phyloP scores from a whole-genome alignment of 768 basidiomycete species.

The Trametes cinnabarina region DNA sequence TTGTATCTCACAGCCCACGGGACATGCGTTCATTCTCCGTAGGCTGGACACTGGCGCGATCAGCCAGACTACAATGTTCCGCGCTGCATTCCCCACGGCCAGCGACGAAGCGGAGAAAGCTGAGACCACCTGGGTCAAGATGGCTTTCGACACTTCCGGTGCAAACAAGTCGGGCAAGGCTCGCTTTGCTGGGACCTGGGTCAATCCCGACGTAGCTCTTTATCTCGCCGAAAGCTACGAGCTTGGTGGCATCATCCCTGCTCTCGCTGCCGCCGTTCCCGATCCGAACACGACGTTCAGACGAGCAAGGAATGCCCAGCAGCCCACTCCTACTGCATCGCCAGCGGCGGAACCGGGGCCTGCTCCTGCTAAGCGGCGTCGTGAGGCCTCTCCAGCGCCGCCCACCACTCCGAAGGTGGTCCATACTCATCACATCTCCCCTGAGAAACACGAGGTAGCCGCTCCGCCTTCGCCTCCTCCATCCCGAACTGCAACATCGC shows the following conservation, averaged over 20 bases:
- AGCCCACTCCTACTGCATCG: slow-evolving; percentile 32
- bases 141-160: slow-evolving; percentile 68
- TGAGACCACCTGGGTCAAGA: slow-evolving; percentile 83
- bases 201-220: slow-evolving; percentile 61
- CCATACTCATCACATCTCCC: slow-evolving; percentile 13
- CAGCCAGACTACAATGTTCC: slow-evolving; percentile 94
- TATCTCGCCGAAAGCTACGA: slow-evolving; percentile 67
- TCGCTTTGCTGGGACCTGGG: slow-evolving; percentile 91
- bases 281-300: slow-evolving; percentile 80
- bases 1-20: slow-evolving; percentile 47
- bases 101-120: slow-evolving; percentile 71
- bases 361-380: slow-evolving; percentile 61
- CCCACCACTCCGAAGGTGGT: slow-evolving; percentile 23
- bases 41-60: slow-evolving; percentile 92
- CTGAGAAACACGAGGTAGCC: slow-evolving; percentile 28
- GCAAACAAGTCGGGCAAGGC: slow-evolving; percentile 61
- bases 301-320: slow-evolving; percentile 52
- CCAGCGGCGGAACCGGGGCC: slow-evolving; percentile 33
- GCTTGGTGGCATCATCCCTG: slow-evolving; percentile 57
- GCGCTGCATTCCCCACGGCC: slow-evolving; percentile 87
- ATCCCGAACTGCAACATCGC: slow-evolving; percentile 18
- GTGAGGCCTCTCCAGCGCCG: slow-evolving; percentile 62
- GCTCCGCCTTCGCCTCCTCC: slow-evolving; percentile 18
- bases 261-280: slow-evolving; percentile 69
- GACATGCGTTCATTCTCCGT: slow-evolving; percentile 92